Base-by-base conservation (phyloP, 108 stramenopile species). In the Nitzschia inconspicua region DNA sequence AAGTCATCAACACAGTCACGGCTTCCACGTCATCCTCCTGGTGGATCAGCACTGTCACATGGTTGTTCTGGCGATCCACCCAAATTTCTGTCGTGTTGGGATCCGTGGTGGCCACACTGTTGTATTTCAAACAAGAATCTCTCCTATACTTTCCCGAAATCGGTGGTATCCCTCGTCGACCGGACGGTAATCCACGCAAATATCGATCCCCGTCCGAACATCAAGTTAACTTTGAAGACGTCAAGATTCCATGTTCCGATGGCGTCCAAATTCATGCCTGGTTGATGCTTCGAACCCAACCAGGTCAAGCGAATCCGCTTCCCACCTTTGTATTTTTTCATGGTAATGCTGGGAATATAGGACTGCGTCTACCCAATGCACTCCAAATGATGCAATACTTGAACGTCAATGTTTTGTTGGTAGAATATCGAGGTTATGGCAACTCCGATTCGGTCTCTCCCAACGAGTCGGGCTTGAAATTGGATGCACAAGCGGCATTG, bases 301-400 rank as follows among this genome's bases (percentile, higher is more conserved):
- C n/a, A n/a, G 16, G 18, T 0, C 37, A 27, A 14, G 49, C 16
- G 8, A 48, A 54, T 8, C 58, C 69, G 27, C 35, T 65, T 3
- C 95, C 95, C 5, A 97, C 96, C 4, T 53, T 98, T 13, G 59
- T 99, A 0, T 99, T 95, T 61, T 95, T 97, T 55, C 98, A 99
- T 65, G 98, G 96, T 3, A 99, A 99, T 77, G 98, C 98, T 4
- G 98, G 96, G 16, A 97, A 97, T 74, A 96, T 99, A 44, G 98
- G 96, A 13, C 59, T 97, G 36, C 70, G 98, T 11, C 61, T 99
- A 23, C 91, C 91, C 0, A 94, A 95, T 61, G 93, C 89, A 1
- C 26, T 76, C 13, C 68, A 85, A 37, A 89, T 96, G 91, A 69
- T 78, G 60, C 72, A 72, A 30, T 34, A 77, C 50, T 55, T 89